phyloP scores from a whole-genome alignment of 805 yeast species.

The Cyberlindnera euphorbiae region DNA sequence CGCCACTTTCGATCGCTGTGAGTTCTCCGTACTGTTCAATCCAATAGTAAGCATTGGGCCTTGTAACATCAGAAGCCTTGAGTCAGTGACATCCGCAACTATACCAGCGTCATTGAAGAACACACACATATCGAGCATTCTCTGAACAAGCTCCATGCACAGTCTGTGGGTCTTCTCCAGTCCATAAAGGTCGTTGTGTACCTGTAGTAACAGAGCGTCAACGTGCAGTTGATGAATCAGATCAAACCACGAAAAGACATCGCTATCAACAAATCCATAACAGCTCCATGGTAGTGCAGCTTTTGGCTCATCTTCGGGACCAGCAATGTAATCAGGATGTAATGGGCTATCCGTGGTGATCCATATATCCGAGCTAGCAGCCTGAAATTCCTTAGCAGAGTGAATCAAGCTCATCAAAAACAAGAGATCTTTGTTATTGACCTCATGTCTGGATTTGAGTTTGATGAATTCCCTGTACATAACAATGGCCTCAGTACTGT shows the following conservation, averaged over 20 bases:
- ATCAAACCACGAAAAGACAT: slow-evolving; percentile 26
- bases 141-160: slow-evolving; percentile 15
- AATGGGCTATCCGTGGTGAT: slow-evolving; percentile 14
- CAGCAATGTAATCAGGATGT: slow-evolving; percentile 17
- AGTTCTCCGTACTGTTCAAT: slow-evolving; percentile 12
- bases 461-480: slow-evolving; percentile 26
- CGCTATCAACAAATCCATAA: slow-evolving; percentile 17
- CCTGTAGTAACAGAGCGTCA: slow-evolving; percentile 31
- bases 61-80: slow-evolving; percentile 22
- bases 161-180: slow-evolving; percentile 25
- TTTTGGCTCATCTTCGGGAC: background rate
- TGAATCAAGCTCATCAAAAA: slow-evolving; percentile 24
- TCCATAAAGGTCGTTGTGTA: slow-evolving; percentile 29
- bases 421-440: slow-evolving; percentile 19
- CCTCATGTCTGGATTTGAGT: slow-evolving; percentile 6
- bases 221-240: slow-evolving; percentile 30
- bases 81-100: slow-evolving; percentile 12
- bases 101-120: slow-evolving; percentile 11
- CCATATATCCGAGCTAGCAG: slow-evolving; percentile 14
- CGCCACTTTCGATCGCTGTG: slow-evolving; percentile 10
- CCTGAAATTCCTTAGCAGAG: slow-evolving; percentile 25
- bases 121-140: slow-evolving; percentile 18
- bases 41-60: slow-evolving; percentile 23
- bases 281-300: slow-evolving; percentile 17
- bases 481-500: slow-evolving; percentile 25